phyloP scores from a whole-genome alignment of 257 asterid genomes.

The Fraxinus americana region DNA sequence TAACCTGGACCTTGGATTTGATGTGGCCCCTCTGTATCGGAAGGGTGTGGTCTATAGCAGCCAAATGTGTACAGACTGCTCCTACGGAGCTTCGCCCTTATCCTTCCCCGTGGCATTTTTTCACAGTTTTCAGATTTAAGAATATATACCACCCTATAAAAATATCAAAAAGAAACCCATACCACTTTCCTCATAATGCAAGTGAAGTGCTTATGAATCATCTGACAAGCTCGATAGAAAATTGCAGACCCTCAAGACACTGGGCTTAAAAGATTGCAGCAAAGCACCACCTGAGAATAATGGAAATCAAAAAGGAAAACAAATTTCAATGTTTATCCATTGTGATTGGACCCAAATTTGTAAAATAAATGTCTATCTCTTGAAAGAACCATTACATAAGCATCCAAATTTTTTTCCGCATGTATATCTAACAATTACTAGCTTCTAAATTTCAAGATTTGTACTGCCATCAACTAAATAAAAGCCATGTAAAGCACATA shows the following conservation, averaged over 20 bases:
- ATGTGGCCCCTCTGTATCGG: slow-evolving; percentile 47
- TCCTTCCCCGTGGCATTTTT: slow-evolving; percentile 71
- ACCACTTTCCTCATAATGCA: slow-evolving; percentile 41
- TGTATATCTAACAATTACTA: background rate
- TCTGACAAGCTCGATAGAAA: slow-evolving; percentile 26
- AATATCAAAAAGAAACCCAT: slow-evolving; percentile 32
- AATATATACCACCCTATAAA: slow-evolving; percentile 25
- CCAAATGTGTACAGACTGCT: slow-evolving; percentile 82
- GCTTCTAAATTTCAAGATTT: background rate
- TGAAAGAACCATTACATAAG: background rate
- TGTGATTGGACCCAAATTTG: background rate
- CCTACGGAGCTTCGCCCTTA: slow-evolving; percentile 74
- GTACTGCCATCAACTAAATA: background rate
- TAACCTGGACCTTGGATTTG: slow-evolving; percentile 77
- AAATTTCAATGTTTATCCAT: background rate
- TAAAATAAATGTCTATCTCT: background rate
- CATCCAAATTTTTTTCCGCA: background rate
- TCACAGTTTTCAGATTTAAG: slow-evolving; percentile 25
- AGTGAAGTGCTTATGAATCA: slow-evolving; percentile 39
- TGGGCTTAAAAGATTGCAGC: slow-evolving; percentile 23
- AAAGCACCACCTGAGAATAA: slow-evolving; percentile 42
- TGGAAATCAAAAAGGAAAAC: slow-evolving; percentile 12
- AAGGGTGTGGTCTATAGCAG: slow-evolving; percentile 54
- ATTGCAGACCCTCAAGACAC: slow-evolving; percentile 21
- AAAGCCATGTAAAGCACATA: background rate